phyloP scores from a whole-genome alignment of 2,329 filamentous ascomycete genomes.

The Parastagonospora avenae region DNA sequence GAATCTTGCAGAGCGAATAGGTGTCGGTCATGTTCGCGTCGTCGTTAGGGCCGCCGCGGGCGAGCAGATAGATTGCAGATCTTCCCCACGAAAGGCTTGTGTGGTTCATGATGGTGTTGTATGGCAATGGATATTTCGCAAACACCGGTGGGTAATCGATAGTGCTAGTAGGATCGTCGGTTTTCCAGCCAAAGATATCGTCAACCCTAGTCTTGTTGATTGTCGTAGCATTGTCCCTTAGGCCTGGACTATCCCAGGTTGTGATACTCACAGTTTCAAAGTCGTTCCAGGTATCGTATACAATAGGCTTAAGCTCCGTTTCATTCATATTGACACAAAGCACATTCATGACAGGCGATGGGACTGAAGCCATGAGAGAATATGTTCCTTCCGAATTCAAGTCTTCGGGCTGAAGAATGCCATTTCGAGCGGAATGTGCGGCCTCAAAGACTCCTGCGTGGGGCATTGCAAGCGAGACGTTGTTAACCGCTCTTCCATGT shows the following conservation, averaged over 20 bases:
- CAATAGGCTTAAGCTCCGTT: constrained; percentile 65
- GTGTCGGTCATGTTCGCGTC: constrained; percentile 23
- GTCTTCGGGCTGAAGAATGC: constrained; percentile 69
- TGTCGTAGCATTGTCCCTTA: constrained; percentile 28
- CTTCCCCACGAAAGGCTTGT: constrained; percentile 43
- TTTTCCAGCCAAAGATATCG: constrained; percentile 71
- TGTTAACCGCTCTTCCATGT: constrained; percentile 68
- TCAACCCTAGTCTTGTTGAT: constrained; percentile 61
- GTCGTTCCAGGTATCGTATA: constrained; percentile 68
- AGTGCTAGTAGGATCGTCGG: constrained; percentile 60
- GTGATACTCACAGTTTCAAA: constrained; percentile 33
- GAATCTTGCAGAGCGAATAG: constrained; percentile 72
- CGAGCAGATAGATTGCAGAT: constrained; percentile 70
- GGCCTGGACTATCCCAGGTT: constrained; percentile 18
- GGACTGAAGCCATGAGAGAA: constrained; percentile 68
- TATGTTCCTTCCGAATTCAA: constrained; percentile 71
- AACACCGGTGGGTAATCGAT: constrained; percentile 49
- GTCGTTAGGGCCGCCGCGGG: constrained; percentile 29
- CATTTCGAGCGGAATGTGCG: constrained; percentile 64
- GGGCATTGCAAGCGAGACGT: constrained; percentile 77
- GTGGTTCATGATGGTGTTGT: constrained; percentile 63
- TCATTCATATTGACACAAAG: constrained; percentile 70
- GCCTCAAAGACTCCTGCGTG: constrained; percentile 72
- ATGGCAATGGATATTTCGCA: constrained; percentile 60
- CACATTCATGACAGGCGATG: constrained; percentile 73